Evolutionary conservation across 805 yeast genomes (phyloP), one percentile per base, ranked within the genome.

Genomic region (Candida berthetii): DNA sequence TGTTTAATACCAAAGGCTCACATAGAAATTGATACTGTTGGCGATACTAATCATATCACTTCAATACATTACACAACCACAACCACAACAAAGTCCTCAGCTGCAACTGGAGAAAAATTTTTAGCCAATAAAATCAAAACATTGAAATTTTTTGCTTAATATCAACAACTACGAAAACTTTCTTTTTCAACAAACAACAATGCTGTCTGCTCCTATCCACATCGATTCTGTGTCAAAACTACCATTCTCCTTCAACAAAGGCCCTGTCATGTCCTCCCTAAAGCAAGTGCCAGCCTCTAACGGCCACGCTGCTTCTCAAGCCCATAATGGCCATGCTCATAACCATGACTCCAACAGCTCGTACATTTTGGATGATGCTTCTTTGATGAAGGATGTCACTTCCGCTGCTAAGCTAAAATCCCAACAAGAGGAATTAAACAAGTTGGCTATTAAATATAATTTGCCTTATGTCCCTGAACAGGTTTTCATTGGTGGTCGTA

Each of bases 401-500:
- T 28, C 14, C 8, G n/a, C 32, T 29, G 32, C 32, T 3, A 22
- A 22, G 25, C 25, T 29, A 29, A 15, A 29, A 15, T 29, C n/a
- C 32, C 32, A 29, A 29, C n/a, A 29, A 7, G 16, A 29, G 11
- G 32, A 29, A 29, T 15, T 29, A 14, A 29, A 29, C 32, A 29
- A 15, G 7, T 40, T 50, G 2, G 40, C 42, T n/a, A 22, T 41
- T 38, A 25, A 38, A 8, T 40, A 48, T 15, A 39, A 42, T 35
- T 36, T 52, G 37, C 52, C 54, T 11, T 50, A 49, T 40, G 43
- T 55, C 17, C 60, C 60, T 27, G 56, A 54, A n/a, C 49, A 49
- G 40, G 45, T 55, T 31, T 48, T 45, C 39, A 82, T 93, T 24
- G 99, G 98, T 29, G 96, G 98, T 20, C 78, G 99, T 61, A 82